Percentiles rank a stretch among this genome's conserved stretches.
These are phyloP conservation scores for Hydrangea macrophylla DNA, from an alignment of 148 eudicot species.

Conservation along the genomic window DNA sequence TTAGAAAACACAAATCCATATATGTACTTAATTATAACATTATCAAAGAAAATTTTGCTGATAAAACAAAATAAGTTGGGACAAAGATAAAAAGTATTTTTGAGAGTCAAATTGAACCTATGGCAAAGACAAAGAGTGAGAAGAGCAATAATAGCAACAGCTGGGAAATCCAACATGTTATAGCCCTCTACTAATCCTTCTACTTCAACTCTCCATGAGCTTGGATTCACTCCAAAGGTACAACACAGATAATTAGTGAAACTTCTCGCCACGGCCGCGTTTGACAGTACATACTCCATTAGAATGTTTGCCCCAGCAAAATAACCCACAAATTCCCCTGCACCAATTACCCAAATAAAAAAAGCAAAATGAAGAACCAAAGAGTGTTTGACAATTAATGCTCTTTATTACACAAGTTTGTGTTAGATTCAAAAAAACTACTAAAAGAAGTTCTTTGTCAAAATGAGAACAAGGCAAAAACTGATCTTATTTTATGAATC, in stretches of 20 bases:
- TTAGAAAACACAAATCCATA: too few species aligned
- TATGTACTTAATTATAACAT: too few species aligned
- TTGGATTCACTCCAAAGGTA: slow-evolving; percentile 60
- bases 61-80: not conserved
- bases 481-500: too few species aligned
- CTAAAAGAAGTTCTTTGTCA: too few species aligned
- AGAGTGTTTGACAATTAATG: too few species aligned
- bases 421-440: too few species aligned
- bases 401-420: too few species aligned
- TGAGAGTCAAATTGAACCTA: slow-evolving; percentile 36
- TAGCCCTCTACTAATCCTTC: slow-evolving; percentile 56
- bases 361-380: not conserved
- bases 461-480: too few species aligned
- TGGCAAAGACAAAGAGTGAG: slow-evolving; percentile 65
- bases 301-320: slow-evolving; percentile 80
- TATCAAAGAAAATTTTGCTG: too few species aligned
- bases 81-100: not conserved
- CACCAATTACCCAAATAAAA: slow-evolving; percentile 8
- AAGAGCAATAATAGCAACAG: slow-evolving; percentile 68
- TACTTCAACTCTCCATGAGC: slow-evolving; percentile 63
- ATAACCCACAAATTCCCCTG: slow-evolving; percentile 81
- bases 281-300: slow-evolving; percentile 80
- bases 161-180: slow-evolving; percentile 77
- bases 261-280: slow-evolving; percentile 84
- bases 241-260: slow-evolving; percentile 69